Evolutionary conservation across 129 eudicot species (phyloP).

Genomic region (Smallanthus sonchifolius): DNA sequence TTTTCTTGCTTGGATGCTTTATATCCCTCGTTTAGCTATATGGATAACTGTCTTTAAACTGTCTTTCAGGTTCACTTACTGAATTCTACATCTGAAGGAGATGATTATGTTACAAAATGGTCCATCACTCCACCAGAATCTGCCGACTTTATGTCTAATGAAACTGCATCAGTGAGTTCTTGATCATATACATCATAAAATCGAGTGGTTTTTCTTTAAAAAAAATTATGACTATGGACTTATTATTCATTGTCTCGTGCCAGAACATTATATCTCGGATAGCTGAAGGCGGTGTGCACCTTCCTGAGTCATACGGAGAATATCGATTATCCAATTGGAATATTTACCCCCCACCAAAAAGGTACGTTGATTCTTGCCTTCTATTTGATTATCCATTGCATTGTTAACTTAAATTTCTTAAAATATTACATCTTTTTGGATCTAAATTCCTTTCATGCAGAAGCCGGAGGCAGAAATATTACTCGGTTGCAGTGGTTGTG

Average conservation of each 20-base stretch:
- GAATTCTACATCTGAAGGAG: slow-evolving; percentile 48
- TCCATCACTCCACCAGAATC: slow-evolving; percentile 63
- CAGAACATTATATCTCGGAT: slow-evolving; percentile 68
- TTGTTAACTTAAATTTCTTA: background rate
- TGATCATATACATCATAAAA: background rate
- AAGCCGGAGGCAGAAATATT: slow-evolving; percentile 68
- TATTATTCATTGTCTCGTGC: background rate
- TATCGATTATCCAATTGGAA: slow-evolving; percentile 62
- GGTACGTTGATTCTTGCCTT: slow-evolving; percentile 35
- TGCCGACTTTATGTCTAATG: slow-evolving; percentile 43
- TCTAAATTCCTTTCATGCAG: slow-evolving; percentile 28
- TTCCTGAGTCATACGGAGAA: slow-evolving; percentile 72
- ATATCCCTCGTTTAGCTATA: too few species aligned
- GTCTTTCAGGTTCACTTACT: slow-evolving; percentile 62
- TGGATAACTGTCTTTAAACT: background rate
- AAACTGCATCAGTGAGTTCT: slow-evolving; percentile 54
- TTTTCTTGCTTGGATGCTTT: background rate
- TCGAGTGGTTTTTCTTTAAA: background rate
- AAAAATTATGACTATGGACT: background rate
- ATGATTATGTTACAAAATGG: slow-evolving; percentile 59
- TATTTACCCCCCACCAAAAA: slow-evolving; percentile 45
- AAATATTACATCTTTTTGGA: background rate
- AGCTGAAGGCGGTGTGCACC: slow-evolving; percentile 57
- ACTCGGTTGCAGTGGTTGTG: slow-evolving; percentile 30
- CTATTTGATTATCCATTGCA: background rate